These are phyloP conservation scores for Bipolaris zeicola DNA, from an alignment of 2,329 filamentous ascomycete genomes.

Conservation along the genomic window DNA sequence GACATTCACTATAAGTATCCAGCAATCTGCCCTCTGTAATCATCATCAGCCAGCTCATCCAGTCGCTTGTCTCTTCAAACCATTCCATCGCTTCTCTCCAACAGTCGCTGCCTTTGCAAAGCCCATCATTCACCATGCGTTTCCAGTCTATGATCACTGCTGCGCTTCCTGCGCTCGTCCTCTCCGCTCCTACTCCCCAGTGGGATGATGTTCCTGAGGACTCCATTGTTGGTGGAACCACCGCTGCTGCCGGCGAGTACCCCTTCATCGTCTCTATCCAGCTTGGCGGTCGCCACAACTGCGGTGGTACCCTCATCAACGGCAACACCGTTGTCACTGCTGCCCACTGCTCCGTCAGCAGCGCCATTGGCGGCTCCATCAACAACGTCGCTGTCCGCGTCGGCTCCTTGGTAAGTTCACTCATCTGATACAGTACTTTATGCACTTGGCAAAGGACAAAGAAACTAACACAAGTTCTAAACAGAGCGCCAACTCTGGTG, in stretches of 20 bases:
- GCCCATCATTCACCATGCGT: slow-evolving; percentile 26
- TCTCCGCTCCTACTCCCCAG: slow-evolving; percentile 32
- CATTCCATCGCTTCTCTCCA: slow-evolving; percentile 4
- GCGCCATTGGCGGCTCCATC: slow-evolving; percentile 22
- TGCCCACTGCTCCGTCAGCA: slow-evolving; percentile 33
- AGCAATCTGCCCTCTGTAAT: not conserved
- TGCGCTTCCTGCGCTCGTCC: slow-evolving; percentile 27
- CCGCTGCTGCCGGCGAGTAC: slow-evolving; percentile 33
- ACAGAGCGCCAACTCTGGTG: slow-evolving; percentile 29
- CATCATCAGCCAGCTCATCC: slow-evolving; percentile 14
- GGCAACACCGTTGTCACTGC: slow-evolving; percentile 38
- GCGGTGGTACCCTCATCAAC: slow-evolving; percentile 37
- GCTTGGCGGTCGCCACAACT: slow-evolving; percentile 29
- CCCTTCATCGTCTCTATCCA: slow-evolving; percentile 39
- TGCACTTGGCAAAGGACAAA: no score
- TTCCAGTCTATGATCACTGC: slow-evolving; percentile 30
- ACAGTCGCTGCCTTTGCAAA: slow-evolving; percentile 6
- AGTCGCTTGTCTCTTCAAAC: slow-evolving; percentile 19
- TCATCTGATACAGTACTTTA: not conserved
- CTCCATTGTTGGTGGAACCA: slow-evolving; percentile 33
- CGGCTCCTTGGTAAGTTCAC: slow-evolving; percentile 27
- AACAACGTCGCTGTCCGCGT: slow-evolving; percentile 22
- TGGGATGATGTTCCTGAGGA: slow-evolving; percentile 10
- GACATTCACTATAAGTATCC: slow-evolving; percentile 16
- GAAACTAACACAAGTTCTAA: not conserved